Evolutionary conservation across 163 green algal genomes (phyloP).

Genomic region (Scenedesmus sp.): DNA sequence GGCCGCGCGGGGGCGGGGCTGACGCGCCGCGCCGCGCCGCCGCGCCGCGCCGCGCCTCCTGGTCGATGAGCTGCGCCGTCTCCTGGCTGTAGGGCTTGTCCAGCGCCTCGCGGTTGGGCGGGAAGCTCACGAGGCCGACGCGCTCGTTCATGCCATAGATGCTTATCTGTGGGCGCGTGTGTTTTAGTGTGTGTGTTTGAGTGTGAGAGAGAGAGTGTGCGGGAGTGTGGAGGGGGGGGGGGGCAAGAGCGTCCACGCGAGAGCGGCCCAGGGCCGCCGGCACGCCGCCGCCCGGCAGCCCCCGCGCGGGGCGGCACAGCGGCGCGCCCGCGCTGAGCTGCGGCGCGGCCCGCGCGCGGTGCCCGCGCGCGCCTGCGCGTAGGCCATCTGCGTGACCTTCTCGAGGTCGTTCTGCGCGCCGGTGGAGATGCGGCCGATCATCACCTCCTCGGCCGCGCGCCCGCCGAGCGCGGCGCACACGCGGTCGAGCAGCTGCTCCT

Average conservation of each 20-base stretch:
- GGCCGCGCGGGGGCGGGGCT: too few relatives aligned
- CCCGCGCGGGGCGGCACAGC: too few relatives aligned
- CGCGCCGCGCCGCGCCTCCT: constrained; percentile 79
- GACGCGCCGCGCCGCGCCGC: too few relatives aligned
- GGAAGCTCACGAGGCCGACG: constrained; percentile 96
- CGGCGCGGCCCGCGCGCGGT: too few relatives aligned
- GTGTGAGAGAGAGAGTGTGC: background rate
- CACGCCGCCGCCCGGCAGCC: too few relatives aligned
- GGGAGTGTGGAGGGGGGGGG: too few relatives aligned
- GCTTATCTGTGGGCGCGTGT: constrained; percentile 63
- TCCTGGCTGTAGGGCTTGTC: constrained; percentile 97
- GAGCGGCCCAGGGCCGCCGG: too few relatives aligned
- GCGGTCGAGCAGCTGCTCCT: constrained; percentile 96
- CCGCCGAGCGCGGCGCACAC: constrained; percentile 97
- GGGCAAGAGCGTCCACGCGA: too few relatives aligned
- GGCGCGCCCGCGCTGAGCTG: background rate
- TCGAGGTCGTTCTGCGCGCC: constrained; percentile 99
- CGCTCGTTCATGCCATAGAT: constrained; percentile 97
- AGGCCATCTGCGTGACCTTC: constrained; percentile 97
- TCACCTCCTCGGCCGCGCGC: constrained; percentile 93
- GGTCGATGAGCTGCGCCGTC: constrained; percentile 96
- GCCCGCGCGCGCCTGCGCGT: constrained; percentile 70
- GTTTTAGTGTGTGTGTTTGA: too few relatives aligned
- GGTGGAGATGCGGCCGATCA: constrained; percentile 97
- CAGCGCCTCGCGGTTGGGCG: constrained; percentile 83